These are phyloP conservation scores for Aegilops longissima DNA, from an alignment of 176 grass and related monocot genomes.

Conservation along the genomic window DNA sequence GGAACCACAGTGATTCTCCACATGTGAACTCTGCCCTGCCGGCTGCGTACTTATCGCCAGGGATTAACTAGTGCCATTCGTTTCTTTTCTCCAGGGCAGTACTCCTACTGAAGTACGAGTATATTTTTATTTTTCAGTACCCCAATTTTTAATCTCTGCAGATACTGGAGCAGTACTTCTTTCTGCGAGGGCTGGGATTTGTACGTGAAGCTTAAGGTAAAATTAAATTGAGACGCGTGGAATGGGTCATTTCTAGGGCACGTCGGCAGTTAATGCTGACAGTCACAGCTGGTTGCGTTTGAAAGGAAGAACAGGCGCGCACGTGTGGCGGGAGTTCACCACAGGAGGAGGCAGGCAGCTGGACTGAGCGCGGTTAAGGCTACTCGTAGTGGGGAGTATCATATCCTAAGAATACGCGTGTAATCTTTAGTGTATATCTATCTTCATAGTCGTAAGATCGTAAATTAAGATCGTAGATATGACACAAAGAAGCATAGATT, in stretches of 20 bases:
- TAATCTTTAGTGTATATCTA: no score
- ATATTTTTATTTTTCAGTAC: background rate
- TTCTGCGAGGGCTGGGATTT: no score
- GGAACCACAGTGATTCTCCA: background rate
- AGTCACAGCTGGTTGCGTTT: background rate
- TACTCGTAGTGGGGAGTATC: no score
- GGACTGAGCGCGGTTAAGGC: background rate
- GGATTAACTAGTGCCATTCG: background rate
- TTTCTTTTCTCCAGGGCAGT: background rate
- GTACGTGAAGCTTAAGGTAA: no score
- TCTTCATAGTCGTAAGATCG: no score
- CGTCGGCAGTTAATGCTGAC: background rate
- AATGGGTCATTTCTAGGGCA: background rate
- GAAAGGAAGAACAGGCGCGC: constrained; percentile 13
- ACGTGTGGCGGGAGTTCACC: constrained; percentile 11
- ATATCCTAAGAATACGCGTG: no score
- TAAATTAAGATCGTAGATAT: no score
- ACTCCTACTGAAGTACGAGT: background rate
- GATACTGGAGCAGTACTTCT: background rate
- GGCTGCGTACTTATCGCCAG: background rate
- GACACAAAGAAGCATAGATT: no score
- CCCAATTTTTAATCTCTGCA: background rate
- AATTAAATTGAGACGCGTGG: background rate
- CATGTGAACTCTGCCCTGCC: constrained; percentile 2
- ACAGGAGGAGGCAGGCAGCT: background rate